Conservation (phyloP, 345 rosid genomes). For the Eucalyptus sideroxylon region DNA sequence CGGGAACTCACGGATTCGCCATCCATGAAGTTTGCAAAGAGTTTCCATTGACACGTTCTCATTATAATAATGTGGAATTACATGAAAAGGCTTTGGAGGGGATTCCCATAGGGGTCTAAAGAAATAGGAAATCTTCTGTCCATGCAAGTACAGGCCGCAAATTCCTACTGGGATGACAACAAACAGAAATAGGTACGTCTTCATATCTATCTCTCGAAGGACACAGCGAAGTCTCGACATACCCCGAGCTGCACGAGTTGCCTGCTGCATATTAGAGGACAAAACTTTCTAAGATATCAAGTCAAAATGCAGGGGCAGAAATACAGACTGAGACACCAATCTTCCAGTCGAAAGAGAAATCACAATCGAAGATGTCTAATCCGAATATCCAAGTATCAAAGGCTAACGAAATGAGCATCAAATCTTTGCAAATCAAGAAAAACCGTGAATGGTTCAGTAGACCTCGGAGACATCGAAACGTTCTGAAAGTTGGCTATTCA, state of each 20-base stretch:
- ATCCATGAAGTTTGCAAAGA: constrained; percentile 20
- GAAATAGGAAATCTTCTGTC: constrained; percentile 9
- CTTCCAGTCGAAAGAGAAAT: neutral
- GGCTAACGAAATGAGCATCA: neutral
- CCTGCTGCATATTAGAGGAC: constrained; percentile 8
- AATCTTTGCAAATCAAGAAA: neutral
- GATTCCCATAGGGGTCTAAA: constrained; percentile 7
- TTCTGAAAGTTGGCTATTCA: neutral
- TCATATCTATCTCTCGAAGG: constrained; percentile 33
- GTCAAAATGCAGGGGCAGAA: neutral
- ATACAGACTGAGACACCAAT: neutral
- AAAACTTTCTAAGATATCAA: neutral
- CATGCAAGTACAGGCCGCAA: neutral
- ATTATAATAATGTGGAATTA: constrained; percentile 8
- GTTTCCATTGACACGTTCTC: constrained; percentile 18
- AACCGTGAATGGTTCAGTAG: neutral
- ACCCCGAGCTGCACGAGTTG: constrained; percentile 8
- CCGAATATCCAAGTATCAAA: neutral
- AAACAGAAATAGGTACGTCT: neutral
- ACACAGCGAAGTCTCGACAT: constrained; percentile 35
- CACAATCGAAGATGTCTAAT: neutral
- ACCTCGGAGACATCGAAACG: neutral
- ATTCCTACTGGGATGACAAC: neutral
- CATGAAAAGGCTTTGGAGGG: constrained; percentile 6
- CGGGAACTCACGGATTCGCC: constrained; percentile 12